Percentiles rank a stretch among this genome's conserved stretches.
phyloP scores from a whole-genome alignment of 1,284 basidiomycete genomes.

The Sphagnurus paluster region DNA sequence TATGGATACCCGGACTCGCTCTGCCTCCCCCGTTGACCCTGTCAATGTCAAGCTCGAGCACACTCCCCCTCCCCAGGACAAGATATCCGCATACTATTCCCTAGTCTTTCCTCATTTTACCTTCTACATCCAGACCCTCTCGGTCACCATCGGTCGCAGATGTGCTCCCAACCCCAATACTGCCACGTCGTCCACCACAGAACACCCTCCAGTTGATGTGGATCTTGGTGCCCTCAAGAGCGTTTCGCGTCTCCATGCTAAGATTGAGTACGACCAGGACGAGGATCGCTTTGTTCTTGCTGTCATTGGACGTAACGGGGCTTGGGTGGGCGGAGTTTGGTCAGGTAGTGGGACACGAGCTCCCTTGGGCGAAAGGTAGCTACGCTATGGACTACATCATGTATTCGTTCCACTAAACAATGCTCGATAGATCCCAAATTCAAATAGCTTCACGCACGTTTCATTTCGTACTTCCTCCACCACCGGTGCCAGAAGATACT shows the following conservation, averaged over 20 bases:
- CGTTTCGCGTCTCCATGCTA: constrained; percentile 94
- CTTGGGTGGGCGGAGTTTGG: constrained; percentile 97
- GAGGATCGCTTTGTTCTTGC: constrained; percentile 89
- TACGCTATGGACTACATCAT: constrained; percentile 17
- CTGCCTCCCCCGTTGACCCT: constrained; percentile 35
- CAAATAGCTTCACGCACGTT: constrained; percentile 98
- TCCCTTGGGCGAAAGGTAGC: constrained; percentile 78
- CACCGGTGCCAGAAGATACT: constrained; percentile 70
- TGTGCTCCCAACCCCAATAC: constrained; percentile 51
- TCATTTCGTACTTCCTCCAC: constrained; percentile 90
- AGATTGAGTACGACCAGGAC: constrained; percentile 89
- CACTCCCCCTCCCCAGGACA: constrained; percentile 49
- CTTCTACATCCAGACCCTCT: constrained; percentile 84
- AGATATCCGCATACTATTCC: constrained; percentile 91
- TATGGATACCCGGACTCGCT: constrained; percentile 43
- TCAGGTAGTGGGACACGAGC: constrained; percentile 86
- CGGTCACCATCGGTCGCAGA: constrained; percentile 77
- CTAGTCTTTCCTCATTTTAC: constrained; percentile 91
- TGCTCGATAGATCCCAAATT: constrained; percentile 81
- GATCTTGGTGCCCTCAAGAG: constrained; percentile 97
- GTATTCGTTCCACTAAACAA: constrained; percentile 15
- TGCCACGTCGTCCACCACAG: constrained; percentile 68
- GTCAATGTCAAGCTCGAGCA: constrained; percentile 34
- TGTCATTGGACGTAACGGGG: constrained; percentile 94
- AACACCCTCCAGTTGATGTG: constrained; percentile 76